phyloP scores from a whole-genome alignment of 2,329 filamentous ascomycete species.

The Fusarium begoniae region DNA sequence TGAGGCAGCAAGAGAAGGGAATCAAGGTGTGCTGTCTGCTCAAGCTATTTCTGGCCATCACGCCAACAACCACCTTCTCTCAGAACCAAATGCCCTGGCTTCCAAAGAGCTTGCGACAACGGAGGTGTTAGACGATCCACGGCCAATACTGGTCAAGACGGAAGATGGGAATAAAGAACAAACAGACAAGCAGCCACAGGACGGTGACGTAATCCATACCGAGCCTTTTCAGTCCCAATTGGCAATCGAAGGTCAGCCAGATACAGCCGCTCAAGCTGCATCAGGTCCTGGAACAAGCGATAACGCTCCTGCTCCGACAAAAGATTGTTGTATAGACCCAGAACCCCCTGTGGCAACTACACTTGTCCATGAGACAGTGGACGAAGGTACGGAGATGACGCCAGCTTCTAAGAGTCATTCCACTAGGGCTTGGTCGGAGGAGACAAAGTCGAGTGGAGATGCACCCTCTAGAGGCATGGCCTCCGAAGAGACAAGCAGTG shows the following conservation, averaged over 20 bases:
- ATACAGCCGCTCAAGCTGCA: background rate
- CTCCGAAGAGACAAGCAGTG: background rate
- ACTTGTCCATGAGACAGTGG: background rate
- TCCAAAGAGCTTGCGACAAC: background rate
- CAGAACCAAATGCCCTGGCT: background rate
- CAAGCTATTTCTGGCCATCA: background rate
- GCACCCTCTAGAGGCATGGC: background rate
- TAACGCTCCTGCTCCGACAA: background rate
- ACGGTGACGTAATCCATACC: background rate
- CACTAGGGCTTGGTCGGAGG: background rate
- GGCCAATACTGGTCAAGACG: background rate
- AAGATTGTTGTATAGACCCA: background rate
- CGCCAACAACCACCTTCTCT: background rate
- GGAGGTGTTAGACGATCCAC: background rate
- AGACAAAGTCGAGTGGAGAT: background rate
- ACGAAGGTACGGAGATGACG: background rate
- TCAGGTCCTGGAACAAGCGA: background rate
- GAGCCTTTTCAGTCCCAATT: background rate
- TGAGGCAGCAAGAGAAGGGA: background rate
- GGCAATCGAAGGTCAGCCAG: background rate
- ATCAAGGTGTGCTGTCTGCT: background rate
- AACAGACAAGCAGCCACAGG: slow-evolving; percentile 14
- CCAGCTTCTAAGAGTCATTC: background rate
- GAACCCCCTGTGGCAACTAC: background rate
- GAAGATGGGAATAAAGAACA: slow-evolving; percentile 13